These are phyloP conservation scores for Thamnidium elegans DNA, from an alignment of 192 early-diverging fungal species.

Conservation along the genomic window DNA sequence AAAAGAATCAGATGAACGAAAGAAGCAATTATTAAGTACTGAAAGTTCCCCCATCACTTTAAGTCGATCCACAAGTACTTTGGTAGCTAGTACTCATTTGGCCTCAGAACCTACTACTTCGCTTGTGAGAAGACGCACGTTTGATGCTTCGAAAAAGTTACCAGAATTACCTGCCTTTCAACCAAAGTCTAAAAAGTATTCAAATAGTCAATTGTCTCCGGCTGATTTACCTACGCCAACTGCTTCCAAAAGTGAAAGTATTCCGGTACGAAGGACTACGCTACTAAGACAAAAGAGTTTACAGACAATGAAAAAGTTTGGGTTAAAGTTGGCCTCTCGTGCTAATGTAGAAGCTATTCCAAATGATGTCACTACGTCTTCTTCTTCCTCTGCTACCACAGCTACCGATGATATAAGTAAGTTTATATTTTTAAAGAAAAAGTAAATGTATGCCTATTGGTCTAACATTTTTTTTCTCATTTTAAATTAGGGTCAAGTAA, in stretches of 20 bases:
- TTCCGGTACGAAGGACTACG: neutral
- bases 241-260: constrained; percentile 6
- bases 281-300: constrained; percentile 12
- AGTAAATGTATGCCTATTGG: too few relatives aligned
- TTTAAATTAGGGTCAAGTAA: too few relatives aligned
- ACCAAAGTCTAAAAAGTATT: neutral
- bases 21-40: neutral
- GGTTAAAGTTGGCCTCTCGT: neutral
- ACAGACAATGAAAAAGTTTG: neutral
- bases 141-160: constrained; percentile 12
- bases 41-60: neutral
- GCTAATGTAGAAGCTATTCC: too few relatives aligned
- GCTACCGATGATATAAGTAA: too few relatives aligned
- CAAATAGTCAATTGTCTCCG: neutral
- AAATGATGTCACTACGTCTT: too few relatives aligned
- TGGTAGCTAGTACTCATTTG: neutral
- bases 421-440: too few relatives aligned
- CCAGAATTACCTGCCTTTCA: neutral
- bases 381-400: too few relatives aligned
- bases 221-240: neutral
- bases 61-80: constrained; percentile 9
- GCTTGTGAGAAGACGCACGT: constrained; percentile 3
- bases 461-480: too few relatives aligned
- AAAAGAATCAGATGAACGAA: constrained; percentile 9
- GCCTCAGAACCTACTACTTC: neutral